These are phyloP conservation scores for Termitomyces heimii DNA, from an alignment of 768 basidiomycete species.

Conservation along the genomic window DNA sequence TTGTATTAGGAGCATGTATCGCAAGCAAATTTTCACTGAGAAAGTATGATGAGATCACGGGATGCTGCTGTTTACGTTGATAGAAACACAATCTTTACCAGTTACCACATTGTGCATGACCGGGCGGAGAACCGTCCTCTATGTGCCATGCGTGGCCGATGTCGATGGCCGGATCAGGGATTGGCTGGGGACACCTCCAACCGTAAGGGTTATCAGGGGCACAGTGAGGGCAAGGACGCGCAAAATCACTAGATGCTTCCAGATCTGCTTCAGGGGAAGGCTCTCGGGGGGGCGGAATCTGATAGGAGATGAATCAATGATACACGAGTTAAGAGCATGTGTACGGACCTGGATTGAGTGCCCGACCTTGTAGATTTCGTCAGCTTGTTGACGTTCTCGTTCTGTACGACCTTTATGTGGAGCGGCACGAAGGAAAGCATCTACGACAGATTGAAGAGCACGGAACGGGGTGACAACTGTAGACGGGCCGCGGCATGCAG, in stretches of 20 bases:
- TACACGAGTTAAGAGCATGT: conserved; percentile 1
- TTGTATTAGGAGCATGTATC: conserved; percentile 55
- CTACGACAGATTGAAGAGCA: conserved; percentile 65
- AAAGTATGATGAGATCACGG: not conserved
- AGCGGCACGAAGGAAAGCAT: conserved; percentile 62
- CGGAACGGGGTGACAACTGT: conserved; percentile 69
- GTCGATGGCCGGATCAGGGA: conserved; percentile 65
- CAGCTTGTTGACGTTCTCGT: conserved; percentile 74
- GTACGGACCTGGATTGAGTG: conserved; percentile 51
- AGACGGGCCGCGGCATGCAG: conserved; percentile 70
- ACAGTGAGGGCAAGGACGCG: conserved; percentile 81
- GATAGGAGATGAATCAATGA: conserved; percentile 8
- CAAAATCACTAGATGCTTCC: conserved; percentile 56
- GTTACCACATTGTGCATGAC: conserved; percentile 77
- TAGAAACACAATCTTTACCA: conserved; percentile 38
- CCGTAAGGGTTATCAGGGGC: conserved; percentile 61
- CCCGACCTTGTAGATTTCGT: conserved; percentile 68
- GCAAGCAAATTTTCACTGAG: conserved; percentile 71
- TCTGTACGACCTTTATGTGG: conserved; percentile 64
- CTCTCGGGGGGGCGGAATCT: conserved; percentile 76
- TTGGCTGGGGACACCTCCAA: conserved; percentile 79
- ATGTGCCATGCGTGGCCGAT: conserved; percentile 70
- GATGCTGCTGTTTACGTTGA: not conserved
- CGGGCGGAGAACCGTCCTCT: conserved; percentile 74
- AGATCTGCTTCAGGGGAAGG: conserved; percentile 72